Evolutionary conservation across 148 eudicot genomes (phyloP).

Genomic region (Rhododendron henanense): DNA sequence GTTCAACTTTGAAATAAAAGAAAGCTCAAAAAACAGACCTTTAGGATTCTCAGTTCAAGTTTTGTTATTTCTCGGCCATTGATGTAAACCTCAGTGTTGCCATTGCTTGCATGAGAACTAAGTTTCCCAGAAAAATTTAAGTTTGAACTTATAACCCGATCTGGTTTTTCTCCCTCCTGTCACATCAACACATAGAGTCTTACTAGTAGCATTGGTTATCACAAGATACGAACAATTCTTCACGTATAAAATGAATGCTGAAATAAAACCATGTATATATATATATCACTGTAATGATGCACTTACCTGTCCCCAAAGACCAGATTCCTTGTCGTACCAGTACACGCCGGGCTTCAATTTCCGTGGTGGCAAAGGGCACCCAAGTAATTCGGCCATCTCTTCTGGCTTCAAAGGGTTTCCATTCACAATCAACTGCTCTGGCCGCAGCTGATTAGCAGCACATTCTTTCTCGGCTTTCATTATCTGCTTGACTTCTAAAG

Average conservation of each 20-base stretch:
- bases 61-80: conserved; percentile 94
- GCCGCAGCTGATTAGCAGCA: conserved; percentile 92
- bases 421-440: conserved; percentile 86
- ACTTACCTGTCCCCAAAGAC: conserved; percentile 91
- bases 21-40: conserved; percentile 38
- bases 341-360: conserved; percentile 84
- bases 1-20: conserved; percentile 2
- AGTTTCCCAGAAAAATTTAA: conserved; percentile 84
- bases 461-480: conserved; percentile 98
- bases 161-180: conserved; percentile 97
- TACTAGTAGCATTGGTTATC: neutral
- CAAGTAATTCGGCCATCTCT: conserved; percentile 89
- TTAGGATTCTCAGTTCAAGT: conserved; percentile 80
- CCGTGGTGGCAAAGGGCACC: conserved; percentile 79
- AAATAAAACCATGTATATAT: neutral
- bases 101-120: conserved; percentile 76
- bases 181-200: conserved; percentile 14
- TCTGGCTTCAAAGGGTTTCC: conserved; percentile 80
- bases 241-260: neutral
- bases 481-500: conserved; percentile 91
- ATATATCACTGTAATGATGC: neutral
- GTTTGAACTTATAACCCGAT: conserved; percentile 79
- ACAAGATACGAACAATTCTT: neutral
- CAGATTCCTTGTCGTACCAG: conserved; percentile 99
- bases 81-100: conserved; percentile 88